phyloP scores from a whole-genome alignment of 2,329 filamentous ascomycete species.

The Rasamsonia emersonii region DNA sequence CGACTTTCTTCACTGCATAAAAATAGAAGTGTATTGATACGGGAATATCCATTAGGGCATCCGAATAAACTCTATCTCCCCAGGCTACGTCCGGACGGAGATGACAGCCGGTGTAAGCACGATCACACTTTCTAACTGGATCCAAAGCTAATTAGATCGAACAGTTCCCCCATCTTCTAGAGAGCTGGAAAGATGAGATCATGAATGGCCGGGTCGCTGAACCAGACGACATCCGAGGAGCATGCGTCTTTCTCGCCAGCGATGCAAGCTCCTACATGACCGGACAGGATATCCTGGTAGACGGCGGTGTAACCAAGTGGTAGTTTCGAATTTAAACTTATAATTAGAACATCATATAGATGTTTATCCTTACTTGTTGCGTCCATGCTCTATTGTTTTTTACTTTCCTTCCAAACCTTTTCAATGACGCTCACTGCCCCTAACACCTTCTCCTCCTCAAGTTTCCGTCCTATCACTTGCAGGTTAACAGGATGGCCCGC shows the following conservation, averaged over 20 bases:
- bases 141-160: no score
- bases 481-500: constrained; percentile 43
- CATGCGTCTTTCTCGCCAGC: constrained; percentile 41
- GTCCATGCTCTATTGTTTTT: no score
- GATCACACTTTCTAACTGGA: no score
- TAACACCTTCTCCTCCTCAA: constrained; percentile 50
- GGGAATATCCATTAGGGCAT: no score
- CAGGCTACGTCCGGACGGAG: no score
- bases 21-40: no score
- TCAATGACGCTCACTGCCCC: constrained; percentile 34
- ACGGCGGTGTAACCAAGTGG: constrained; percentile 37
- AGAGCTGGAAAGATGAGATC: constrained; percentile 42
- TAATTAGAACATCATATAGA: no score
- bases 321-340: constrained; percentile 13
- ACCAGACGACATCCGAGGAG: constrained; percentile 44
- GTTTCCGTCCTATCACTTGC: constrained; percentile 44
- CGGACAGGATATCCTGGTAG: constrained; percentile 38
- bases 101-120: no score
- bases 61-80: no score
- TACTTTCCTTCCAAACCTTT: constrained; percentile 13
- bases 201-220: constrained; percentile 41
- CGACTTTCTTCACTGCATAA: no score
- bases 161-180: constrained; percentile 40
- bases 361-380: no score
- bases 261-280: constrained; percentile 41